Conservation (phyloP, 768 basidiomycete genomes). For the Mycena rebaudengoi region DNA sequence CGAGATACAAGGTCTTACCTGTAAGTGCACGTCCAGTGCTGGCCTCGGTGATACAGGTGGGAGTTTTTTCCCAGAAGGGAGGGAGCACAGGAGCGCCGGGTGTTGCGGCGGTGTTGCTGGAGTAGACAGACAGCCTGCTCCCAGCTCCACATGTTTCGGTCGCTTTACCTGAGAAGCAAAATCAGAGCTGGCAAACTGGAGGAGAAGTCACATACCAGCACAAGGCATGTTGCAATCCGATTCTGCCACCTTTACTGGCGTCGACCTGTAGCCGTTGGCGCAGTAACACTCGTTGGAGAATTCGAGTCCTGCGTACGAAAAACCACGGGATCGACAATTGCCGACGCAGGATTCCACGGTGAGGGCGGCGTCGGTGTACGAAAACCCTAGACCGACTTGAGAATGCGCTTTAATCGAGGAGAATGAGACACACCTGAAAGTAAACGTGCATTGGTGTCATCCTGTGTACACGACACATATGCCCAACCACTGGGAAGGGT, state of each 20-base stretch:
- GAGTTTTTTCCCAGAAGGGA: conserved; percentile 10
- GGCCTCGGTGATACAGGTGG: conserved; percentile 11
- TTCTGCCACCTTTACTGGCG: neutral
- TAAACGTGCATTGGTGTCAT: neutral
- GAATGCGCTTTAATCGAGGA: neutral
- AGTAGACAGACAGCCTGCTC: conserved; percentile 9
- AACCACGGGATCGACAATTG: conserved; percentile 11
- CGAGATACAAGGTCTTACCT: neutral
- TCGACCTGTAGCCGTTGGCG: conserved; percentile 4
- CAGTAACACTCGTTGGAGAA: conserved; percentile 16
- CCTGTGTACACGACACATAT: conserved; percentile 15
- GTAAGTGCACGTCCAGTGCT: conserved; percentile 6
- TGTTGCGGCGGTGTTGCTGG: neutral
- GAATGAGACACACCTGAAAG: neutral
- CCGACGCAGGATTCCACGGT: conserved; percentile 16
- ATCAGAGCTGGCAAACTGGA: neutral
- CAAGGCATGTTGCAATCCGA: conserved; percentile 13
- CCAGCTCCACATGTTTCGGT: conserved; percentile 12
- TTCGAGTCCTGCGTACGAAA: conserved; percentile 8
- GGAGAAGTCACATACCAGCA: neutral
- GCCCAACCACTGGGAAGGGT: conserved; percentile 11
- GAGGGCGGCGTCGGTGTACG: conserved; percentile 3
- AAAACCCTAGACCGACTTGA: neutral
- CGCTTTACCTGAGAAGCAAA: neutral
- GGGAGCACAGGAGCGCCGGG: conserved; percentile 7